These are phyloP conservation scores for Biscogniauxia mediterranea DNA, from an alignment of 2,329 filamentous ascomycete species.

Conservation along the genomic window DNA sequence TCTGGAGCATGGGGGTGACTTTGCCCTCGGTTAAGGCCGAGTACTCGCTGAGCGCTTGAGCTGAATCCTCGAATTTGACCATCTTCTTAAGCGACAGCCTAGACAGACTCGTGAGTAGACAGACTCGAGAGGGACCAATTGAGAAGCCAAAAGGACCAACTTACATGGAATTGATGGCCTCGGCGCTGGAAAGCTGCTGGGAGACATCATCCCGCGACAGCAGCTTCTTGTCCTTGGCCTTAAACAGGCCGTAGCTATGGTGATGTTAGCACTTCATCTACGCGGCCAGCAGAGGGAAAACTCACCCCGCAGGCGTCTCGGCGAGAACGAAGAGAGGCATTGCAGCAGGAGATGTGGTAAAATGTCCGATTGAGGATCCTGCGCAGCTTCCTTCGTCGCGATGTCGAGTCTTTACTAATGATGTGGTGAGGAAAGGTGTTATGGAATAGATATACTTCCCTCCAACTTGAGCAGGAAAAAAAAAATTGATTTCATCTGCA, in stretches of 20 bases:
- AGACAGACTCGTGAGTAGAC: constrained; percentile 7
- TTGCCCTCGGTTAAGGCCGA: constrained; percentile 88
- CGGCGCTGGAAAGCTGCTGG: constrained; percentile 72
- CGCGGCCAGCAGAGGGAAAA: constrained; percentile 20
- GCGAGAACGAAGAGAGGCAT: constrained; percentile 93
- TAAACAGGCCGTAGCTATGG: constrained; percentile 90
- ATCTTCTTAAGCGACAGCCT: constrained; percentile 96
- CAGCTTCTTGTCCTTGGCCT: constrained; percentile 98
- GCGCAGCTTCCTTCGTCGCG: constrained; percentile 28
- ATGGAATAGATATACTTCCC: background rate
- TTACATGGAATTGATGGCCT: constrained; percentile 84
- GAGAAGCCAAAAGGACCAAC: constrained; percentile 35
- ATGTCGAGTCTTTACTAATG: constrained; percentile 27
- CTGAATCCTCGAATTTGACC: constrained; percentile 93
- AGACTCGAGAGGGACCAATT: constrained; percentile 1
- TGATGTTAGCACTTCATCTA: constrained; percentile 20
- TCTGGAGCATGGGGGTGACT: constrained; percentile 81
- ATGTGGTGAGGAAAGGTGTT: constrained; percentile 23
- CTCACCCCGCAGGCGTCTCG: constrained; percentile 82
- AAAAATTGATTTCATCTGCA: constrained; percentile 15
- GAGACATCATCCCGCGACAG: constrained; percentile 82
- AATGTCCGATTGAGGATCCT: constrained; percentile 15
- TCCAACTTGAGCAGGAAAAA: background rate
- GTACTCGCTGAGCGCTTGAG: constrained; percentile 86
- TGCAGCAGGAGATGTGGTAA: constrained; percentile 34